Evolutionary conservation across 306 rosid genomes (phyloP), one percentile per base, ranked within the genome.

Genomic region (Rosa rugosa): DNA sequence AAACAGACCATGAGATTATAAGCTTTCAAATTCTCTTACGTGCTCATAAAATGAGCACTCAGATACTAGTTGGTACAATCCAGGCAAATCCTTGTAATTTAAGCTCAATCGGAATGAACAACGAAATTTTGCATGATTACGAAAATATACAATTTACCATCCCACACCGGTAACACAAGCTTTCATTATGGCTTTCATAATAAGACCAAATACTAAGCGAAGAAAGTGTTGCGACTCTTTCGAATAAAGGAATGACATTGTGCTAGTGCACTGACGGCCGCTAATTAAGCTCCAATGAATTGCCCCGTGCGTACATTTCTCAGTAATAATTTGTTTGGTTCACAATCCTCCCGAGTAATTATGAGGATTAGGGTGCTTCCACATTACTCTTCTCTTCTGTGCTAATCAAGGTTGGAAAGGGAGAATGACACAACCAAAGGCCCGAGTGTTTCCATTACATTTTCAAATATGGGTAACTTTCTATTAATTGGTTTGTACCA

Each of bases 281-380:
- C 53, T 51, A 56, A 49, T 56, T 14, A 75, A 71, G 56, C 72
- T 80, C 45, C 44, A 68, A 80, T 86, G 85, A 79, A 84, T 69
- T 73, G 38, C 83, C 71, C 80, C 88, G 90, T 84, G 92, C 81
- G 92, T 54, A 74, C 80, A 75, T 79, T 87, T 78, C 66, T 36
- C 69, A 10, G 70, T 78, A 84, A 87, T 87, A 80, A 88, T 87
- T 63, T 14, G 68, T 62, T 62, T 27, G 40, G 68, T 62, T 62
- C 41, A 62, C 68, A 62, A 27, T 11, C 68, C 40, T 12, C 68
- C 34, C 14, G 38, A 63, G 69, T 63, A 63, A 63, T 63, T 27
- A 31, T 63, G 69, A 27, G 41, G 42, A 6, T 34, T 31, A 27
- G 1, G 42, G 20, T 69, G 72, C 84, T 83, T 82, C 82, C 79